Evolutionary conservation across 805 yeast species (phyloP), one percentile per base, ranked within the genome.

Genomic region (Deakozyma indianensis): DNA sequence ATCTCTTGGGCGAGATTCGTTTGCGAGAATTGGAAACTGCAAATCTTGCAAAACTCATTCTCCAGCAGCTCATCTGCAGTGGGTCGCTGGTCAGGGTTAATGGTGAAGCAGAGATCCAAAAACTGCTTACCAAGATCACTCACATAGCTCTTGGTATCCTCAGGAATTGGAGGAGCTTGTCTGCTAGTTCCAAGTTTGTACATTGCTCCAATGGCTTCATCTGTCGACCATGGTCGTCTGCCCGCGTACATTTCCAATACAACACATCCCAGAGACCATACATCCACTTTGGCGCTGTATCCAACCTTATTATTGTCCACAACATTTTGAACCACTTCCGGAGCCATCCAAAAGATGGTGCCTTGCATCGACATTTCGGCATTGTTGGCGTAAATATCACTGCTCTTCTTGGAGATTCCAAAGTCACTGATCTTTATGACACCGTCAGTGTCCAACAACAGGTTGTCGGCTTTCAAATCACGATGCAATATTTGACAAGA

Each of bases 311-410:
- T 74, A 53, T 77, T 75, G 50, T 77, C 80, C 2, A 76, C 78
- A 20, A 78, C 78, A 48, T 85, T 86, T 59, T 87, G 90, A 43
- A 92, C 87, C 51, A 94, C 95, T 59, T 92, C 99, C 0, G 99
- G 99, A 1, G 99, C 99, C 98, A 92, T 92, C 98, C 98, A 92
- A 61, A 88, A 92, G 1, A 94, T 86, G 0, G 98, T 88, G 22
- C 99, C 99, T 63, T 94, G 95, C 94, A 85, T 86, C 11, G 96
- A 88, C 95, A 88, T 84, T 46, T 86, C 96, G 3, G 95, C 86
- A 55, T 85, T 79, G 60, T 92, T 87, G 24, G 83, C 79, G 60
- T 92, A 90, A 22, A 90, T 84, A 58, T 92, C 88, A 41, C 78
- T 74, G 11, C 86, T 77, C 56, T 78, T 77, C 60, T 86, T 88